Evolutionary conservation across 805 yeast species (phyloP).

Genomic region (Candida germanica): DNA sequence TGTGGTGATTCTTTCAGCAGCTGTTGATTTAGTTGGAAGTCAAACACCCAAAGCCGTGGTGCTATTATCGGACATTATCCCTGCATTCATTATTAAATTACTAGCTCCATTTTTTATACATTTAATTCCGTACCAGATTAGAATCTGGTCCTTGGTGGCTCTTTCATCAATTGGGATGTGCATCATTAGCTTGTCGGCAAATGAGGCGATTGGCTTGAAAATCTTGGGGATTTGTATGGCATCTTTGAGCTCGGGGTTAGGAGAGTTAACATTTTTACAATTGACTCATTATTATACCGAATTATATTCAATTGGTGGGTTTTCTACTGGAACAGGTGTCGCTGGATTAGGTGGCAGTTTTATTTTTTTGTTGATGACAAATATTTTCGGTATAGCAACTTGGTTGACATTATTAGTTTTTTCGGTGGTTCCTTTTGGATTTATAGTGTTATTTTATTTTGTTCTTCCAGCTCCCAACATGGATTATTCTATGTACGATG

Average conservation of each 20-base stretch:
- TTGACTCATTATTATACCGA: conserved; percentile 72
- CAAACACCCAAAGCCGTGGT: conserved; percentile 81
- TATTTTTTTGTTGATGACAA: conserved; percentile 66
- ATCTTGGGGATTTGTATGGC: conserved; percentile 75
- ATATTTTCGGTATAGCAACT: conserved; percentile 57
- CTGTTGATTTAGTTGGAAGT: conserved; percentile 86
- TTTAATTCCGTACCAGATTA: conserved; percentile 49
- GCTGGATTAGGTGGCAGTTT: conserved; percentile 89
- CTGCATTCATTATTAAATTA: conserved; percentile 70
- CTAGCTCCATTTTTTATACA: conserved; percentile 80
- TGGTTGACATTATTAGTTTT: conserved; percentile 55
- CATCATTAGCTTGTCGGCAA: conserved; percentile 45
- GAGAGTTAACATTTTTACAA: conserved; percentile 86
- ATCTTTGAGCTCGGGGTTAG: conserved; percentile 81
- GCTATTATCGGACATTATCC: conserved; percentile 80
- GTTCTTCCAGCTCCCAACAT: conserved; percentile 21
- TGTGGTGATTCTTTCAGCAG: conserved; percentile 89
- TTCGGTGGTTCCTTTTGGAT: conserved; percentile 51
- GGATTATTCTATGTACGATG: conserved; percentile 7
- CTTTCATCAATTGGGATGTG: conserved; percentile 76
- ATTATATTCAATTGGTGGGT: conserved; percentile 67
- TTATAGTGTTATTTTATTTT: conserved; percentile 30
- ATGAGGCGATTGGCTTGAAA: conserved; percentile 33
- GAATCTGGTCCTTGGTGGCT: conserved; percentile 54
- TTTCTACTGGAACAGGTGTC: conserved; percentile 94